Conservation (phyloP, 177 flowering plant genomes). For the Tripterygium wilfordii region DNA sequence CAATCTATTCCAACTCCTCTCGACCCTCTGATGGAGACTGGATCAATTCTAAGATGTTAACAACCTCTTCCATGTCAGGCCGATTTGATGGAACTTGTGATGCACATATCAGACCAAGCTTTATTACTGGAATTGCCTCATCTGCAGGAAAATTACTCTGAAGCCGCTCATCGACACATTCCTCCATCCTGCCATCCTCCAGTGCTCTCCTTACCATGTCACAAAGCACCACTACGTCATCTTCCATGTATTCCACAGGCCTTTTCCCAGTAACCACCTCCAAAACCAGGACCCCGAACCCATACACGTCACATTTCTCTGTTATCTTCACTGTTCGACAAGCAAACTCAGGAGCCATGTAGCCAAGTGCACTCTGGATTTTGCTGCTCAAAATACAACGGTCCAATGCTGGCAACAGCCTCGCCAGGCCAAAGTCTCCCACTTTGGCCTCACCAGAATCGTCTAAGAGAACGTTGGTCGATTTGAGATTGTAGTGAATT, state of each 20-base stretch:
- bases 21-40: conserved; percentile 69
- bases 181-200: conserved; percentile 75
- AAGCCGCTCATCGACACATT: conserved; percentile 62
- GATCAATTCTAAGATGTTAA: conserved; percentile 78
- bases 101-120: conserved; percentile 82
- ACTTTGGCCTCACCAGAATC: conserved; percentile 61
- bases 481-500: conserved; percentile 85
- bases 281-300: conserved; percentile 76
- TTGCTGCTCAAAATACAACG: conserved; percentile 83
- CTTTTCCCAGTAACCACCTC: conserved; percentile 86
- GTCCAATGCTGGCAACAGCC: conserved; percentile 69
- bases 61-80: conserved; percentile 95
- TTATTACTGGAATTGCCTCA: conserved; percentile 79
- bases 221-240: conserved; percentile 80
- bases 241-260: conserved; percentile 97
- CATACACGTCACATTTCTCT: no score
- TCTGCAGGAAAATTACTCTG: conserved; percentile 60
- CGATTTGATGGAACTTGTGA: conserved; percentile 96
- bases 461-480: conserved; percentile 70
- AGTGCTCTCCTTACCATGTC: conserved; percentile 84
- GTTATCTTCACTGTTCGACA: conserved; percentile 83
- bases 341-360: conserved; percentile 98
- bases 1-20: conserved; percentile 43
- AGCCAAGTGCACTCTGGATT: conserved; percentile 94
- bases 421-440: conserved; percentile 81